Evolutionary conservation across 2,329 filamentous ascomycete species (phyloP).

Genomic region (Colletotrichum sp.): DNA sequence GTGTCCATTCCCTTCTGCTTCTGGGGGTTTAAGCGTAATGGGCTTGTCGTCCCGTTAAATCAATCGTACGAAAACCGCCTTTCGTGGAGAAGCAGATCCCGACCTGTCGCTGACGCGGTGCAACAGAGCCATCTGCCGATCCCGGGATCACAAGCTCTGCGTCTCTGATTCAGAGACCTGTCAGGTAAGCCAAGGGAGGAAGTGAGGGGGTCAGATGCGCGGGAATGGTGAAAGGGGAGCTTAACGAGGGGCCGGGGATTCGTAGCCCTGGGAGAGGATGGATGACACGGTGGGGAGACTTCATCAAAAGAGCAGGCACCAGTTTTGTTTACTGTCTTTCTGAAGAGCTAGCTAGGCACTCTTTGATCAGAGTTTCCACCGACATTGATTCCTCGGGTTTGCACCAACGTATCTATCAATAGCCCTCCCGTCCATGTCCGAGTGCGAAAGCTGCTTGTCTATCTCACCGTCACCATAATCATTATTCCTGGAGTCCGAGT

Average conservation of each 20-base stretch:
- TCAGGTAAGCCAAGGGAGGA: slow-evolving; percentile 4
- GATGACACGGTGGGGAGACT: not conserved
- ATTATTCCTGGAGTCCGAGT: not conserved
- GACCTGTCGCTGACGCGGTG: not conserved
- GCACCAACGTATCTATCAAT: not conserved
- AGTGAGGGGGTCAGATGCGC: not conserved
- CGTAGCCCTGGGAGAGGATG: not conserved
- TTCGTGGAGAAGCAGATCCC: not conserved
- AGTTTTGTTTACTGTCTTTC: not conserved
- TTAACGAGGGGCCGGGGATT: not conserved
- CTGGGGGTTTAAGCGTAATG: not conserved
- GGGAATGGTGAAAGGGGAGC: not conserved
- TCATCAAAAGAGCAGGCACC: not conserved
- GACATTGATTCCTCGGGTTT: not conserved
- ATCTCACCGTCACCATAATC: not conserved
- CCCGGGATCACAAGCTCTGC: not conserved
- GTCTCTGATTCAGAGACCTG: not conserved
- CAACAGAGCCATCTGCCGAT: not conserved
- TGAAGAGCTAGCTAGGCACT: not conserved
- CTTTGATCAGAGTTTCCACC: not conserved
- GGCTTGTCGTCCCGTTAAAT: not conserved
- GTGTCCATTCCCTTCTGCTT: not conserved
- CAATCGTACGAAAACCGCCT: not conserved
- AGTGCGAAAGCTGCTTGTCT: not conserved
- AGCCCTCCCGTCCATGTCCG: not conserved